Evolutionary conservation across 768 basidiomycete genomes (phyloP).

Genomic region (Auricularia cornea): DNA sequence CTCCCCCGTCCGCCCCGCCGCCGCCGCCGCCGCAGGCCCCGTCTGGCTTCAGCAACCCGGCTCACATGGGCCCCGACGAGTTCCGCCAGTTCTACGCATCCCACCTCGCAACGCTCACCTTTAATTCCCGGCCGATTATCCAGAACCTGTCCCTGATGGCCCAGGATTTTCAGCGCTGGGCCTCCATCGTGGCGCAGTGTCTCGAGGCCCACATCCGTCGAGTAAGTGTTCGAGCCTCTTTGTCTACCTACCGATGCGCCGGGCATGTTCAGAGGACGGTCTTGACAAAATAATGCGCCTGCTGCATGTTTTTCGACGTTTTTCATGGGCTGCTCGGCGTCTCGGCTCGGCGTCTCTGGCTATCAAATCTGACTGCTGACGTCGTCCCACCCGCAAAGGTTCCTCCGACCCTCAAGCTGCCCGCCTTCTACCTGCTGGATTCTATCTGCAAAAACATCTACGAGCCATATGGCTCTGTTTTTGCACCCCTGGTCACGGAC

Average conservation of each 20-base stretch:
- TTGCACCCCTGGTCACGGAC: slow-evolving; percentile 71
- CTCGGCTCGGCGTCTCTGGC: not conserved
- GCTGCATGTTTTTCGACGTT: not conserved
- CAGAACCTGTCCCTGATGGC: slow-evolving; percentile 89
- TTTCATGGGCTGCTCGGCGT: not conserved
- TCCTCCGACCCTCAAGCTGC: slow-evolving; percentile 81
- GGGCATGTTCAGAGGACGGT: slow-evolving; percentile 19
- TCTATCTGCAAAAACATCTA: slow-evolving; percentile 96
- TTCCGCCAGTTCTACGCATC: slow-evolving; percentile 73
- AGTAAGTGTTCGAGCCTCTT: slow-evolving; percentile 53
- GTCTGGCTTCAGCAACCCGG: slow-evolving; percentile 3
- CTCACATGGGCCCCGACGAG: slow-evolving; percentile 46
- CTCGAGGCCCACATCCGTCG: slow-evolving; percentile 76
- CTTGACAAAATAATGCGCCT: slow-evolving; percentile 28
- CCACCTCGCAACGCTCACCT: slow-evolving; percentile 72
- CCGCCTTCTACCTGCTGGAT: slow-evolving; percentile 90
- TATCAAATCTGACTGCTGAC: not conserved
- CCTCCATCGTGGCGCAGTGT: slow-evolving; percentile 72
- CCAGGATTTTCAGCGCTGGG: slow-evolving; percentile 73
- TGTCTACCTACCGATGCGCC: not conserved
- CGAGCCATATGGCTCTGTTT: slow-evolving; percentile 82
- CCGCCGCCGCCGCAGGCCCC: not conserved
- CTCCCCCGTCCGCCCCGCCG: not conserved
- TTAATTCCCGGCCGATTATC: slow-evolving; percentile 94
- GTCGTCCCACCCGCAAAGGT: slow-evolving; percentile 45